Evolutionary conservation across 1,284 basidiomycete genomes (phyloP).

Genomic region (Sanghuangporus baumii): DNA sequence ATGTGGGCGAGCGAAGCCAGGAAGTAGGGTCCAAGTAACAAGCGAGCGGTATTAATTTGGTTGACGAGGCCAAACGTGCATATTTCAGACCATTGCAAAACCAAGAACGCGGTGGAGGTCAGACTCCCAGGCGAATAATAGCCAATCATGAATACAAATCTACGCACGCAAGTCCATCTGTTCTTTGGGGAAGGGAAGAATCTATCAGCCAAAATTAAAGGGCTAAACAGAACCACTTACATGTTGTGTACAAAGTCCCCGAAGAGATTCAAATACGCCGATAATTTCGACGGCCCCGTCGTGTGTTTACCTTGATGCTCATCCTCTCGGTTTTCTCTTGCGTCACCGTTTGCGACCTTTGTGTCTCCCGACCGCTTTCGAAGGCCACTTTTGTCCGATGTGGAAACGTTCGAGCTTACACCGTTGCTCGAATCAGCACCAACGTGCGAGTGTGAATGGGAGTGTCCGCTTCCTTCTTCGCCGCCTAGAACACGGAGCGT

Average conservation of each 20-base stretch:
- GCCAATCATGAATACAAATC: conserved; percentile 17
- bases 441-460: conserved; percentile 37
- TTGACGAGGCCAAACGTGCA: background rate
- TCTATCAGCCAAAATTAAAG: background rate
- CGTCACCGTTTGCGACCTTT: conserved; percentile 21
- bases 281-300: conserved; percentile 64
- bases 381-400: conserved; percentile 31
- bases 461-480: conserved; percentile 42
- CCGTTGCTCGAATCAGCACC: conserved; percentile 26
- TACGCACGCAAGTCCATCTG: conserved; percentile 78
- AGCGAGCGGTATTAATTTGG: background rate
- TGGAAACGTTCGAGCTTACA: conserved; percentile 33
- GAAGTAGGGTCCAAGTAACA: background rate
- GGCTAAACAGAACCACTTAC: conserved; percentile 35
- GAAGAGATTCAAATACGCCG: conserved; percentile 86
- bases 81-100: background rate
- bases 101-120: conserved; percentile 1
- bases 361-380: conserved; percentile 27
- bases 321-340: conserved; percentile 23
- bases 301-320: conserved; percentile 24
- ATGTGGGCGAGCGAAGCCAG: conserved; percentile 1
- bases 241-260: conserved; percentile 88
- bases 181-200: conserved; percentile 37
- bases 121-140: conserved; percentile 12
- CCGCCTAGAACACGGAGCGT: conserved; percentile 74